Evolutionary conservation across 495 filamentous ascomycete genomes (phyloP), one percentile per base, ranked within the genome.

Genomic region (Viridothelium virens): DNA sequence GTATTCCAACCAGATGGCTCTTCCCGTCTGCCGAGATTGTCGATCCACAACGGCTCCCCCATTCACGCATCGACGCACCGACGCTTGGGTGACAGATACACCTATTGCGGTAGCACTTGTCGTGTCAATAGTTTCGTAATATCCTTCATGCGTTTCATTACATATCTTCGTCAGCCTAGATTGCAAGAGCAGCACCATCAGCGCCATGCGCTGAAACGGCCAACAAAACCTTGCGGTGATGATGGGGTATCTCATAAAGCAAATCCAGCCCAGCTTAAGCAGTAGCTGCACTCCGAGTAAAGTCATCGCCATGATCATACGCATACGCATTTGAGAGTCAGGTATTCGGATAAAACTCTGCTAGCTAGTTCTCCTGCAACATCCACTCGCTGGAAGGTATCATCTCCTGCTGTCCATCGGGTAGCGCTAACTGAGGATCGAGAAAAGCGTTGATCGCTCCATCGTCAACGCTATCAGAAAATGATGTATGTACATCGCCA

Each of bases 11-110:
- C 31, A 36, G 53, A 5, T 59, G 53, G 53, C 14, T 59, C 25
- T 59, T 59, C 53, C 53, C 53, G 53, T 36, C 14, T 18, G 25
- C 53, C 53, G 53, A 59, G 53, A 59, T 59, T 59, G 53, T 33
- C 53, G 53, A 59, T 59, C 53, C 3, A 3, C 7, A 59, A 36
- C 3, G 25, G 53, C 18, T 36, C 10, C 11, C 10, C 31, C 25
- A 59, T 9, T 31, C 11, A 11, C 53, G 33, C 14, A 44, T 44
- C 41, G 25, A 25, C 25, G 25, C 25, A 25, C 25, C 25, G 25
- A 25, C 25, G 25, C 25, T 25, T 25, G 25, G 25, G 25, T 0
- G 25, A 25, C 25, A 25, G 25, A 25, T 25, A 25, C 25, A 25
- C 25, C 25, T 25, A 25, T 25, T 25, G 25, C 25, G 25, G 25